Base-by-base conservation (phyloP, 2,329 filamentous ascomycete species). In the Colletotrichum sp. region DNA sequence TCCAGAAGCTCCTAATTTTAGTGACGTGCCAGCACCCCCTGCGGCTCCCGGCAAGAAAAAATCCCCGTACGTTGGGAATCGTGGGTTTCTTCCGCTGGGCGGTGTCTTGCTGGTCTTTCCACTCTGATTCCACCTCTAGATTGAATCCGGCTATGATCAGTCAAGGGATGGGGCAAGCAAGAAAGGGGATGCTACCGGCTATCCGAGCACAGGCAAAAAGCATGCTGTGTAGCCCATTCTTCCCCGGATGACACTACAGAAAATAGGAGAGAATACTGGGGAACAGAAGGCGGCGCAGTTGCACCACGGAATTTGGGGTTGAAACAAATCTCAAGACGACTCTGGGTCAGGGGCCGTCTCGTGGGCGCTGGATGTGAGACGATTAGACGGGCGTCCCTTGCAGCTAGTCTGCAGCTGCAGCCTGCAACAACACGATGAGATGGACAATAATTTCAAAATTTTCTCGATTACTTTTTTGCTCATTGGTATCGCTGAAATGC, bases 1-100 rank as follows among this genome's bases (percentile, higher is more conserved):
- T 72, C 72, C 32, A 63, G 55, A 57, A 57, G 39, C 49, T 73
- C 26, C 73, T 73, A 69, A 76, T 76, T 65, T 73, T 66, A 73
- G 73, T 57, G 73, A 73, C 44, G 15, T 49, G 39, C 39, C 39
- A 49, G 24, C 52, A 63, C 64, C 73, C 73, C 73, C 39, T 76
- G 73, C 63, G 44, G 12, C 21, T 12, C 26, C 39, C 62, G 62
- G 39, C 5, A 62, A 39, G 44, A 24, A 30, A 12, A 69, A 69
- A 64, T 30, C 49, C 57, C 44, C 44, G 67, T 62, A 21, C 39
- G 3, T 2, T 49, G 39, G 18, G 9, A 49, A 24, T 69, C 32
- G 57, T 65, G 69, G 21, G 30, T 28, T 64, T 63, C 55, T 68
- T n/a, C 39, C 39, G 39, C 39, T 49, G 69, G 73, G 59, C 57